A percentile compares a stretch with the other conserved stretches of the same genome.
phyloP scores from a whole-genome alignment of 306 rosid genomes.

The Sophora flavescens region DNA sequence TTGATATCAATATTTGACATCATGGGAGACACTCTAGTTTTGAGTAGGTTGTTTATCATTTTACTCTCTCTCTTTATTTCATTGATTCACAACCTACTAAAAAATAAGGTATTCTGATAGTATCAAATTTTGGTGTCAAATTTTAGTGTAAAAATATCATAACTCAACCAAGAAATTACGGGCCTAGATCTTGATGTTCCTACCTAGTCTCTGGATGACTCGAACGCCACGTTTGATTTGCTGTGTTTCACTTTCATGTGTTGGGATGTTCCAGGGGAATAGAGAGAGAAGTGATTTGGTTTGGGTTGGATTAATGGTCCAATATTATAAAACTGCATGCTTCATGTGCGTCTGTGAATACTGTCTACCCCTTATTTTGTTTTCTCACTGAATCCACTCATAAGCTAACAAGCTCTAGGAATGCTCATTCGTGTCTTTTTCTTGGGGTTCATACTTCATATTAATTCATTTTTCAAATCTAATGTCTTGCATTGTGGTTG shows the following conservation, averaged over 20 bases:
- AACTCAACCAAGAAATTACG: no score
- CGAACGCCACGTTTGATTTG: neutral
- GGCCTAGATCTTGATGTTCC: constrained; percentile 29
- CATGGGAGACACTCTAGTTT: no score
- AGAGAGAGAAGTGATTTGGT: constrained; percentile 38
- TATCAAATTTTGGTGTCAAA: no score
- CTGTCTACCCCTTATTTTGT: constrained; percentile 39
- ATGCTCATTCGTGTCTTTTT: constrained; percentile 68
- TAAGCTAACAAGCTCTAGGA: constrained; percentile 70
- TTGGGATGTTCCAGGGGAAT: neutral
- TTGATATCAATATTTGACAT: no score
- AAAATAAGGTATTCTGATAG: no score
- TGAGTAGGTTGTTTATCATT: no score
- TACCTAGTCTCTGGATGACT: neutral
- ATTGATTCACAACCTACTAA: no score
- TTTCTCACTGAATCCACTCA: constrained; percentile 65
- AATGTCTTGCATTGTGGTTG: constrained; percentile 51
- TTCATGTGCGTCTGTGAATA: constrained; percentile 59
- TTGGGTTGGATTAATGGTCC: constrained; percentile 42
- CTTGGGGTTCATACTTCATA: constrained; percentile 43
- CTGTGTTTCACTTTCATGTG: neutral
- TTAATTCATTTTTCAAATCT: constrained; percentile 52
- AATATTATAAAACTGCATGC: constrained; percentile 54
- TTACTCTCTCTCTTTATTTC: no score
- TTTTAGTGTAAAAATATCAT: no score